Evolutionary conservation across 768 basidiomycete species (phyloP).

Genomic region (Boletus sp.): DNA sequence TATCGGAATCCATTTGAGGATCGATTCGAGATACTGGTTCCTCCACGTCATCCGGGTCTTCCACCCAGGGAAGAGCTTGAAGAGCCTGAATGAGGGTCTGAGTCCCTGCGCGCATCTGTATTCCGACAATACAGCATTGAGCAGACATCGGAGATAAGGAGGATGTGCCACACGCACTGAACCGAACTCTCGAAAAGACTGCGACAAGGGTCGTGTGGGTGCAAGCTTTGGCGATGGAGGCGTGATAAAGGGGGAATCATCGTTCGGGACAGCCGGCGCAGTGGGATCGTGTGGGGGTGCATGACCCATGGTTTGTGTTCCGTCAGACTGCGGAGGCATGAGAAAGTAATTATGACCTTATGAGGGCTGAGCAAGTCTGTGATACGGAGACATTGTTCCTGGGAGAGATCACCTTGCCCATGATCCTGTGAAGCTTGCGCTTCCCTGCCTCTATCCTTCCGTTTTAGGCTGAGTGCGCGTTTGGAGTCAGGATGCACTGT

Average conservation of each 20-base stretch:
- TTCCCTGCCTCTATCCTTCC: conserved; percentile 49
- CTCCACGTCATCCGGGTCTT: conserved; percentile 66
- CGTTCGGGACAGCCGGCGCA: conserved; percentile 23
- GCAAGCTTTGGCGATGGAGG: conserved; percentile 62
- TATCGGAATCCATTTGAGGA: conserved; percentile 49
- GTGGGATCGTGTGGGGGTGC: conserved; percentile 2
- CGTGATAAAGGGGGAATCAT: conserved; percentile 67
- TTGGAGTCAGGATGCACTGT: conserved; percentile 39
- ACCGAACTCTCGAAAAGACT: conserved; percentile 61
- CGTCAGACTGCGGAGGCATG: conserved; percentile 24
- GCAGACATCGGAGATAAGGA: background rate
- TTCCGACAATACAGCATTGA: conserved; percentile 4
- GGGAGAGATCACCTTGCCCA: conserved; percentile 31
- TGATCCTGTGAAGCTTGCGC: conserved; percentile 19
- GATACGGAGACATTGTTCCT: conserved; percentile 17
- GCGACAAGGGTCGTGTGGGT: conserved; percentile 43
- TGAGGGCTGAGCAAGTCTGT: conserved; percentile 7
- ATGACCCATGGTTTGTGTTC: conserved; percentile 4
- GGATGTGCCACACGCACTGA: conserved; percentile 49
- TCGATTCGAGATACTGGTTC: conserved; percentile 45
- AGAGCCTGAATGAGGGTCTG: conserved; percentile 87
- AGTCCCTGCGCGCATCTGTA: conserved; percentile 81
- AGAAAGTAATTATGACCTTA: conserved; percentile 12
- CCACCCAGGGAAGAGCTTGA: conserved; percentile 79
- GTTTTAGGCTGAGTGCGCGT: conserved; percentile 54